These are phyloP conservation scores for Chamaecyparis obtusa DNA, from an alignment of 75 land plant genomes.

Conservation along the genomic window DNA sequence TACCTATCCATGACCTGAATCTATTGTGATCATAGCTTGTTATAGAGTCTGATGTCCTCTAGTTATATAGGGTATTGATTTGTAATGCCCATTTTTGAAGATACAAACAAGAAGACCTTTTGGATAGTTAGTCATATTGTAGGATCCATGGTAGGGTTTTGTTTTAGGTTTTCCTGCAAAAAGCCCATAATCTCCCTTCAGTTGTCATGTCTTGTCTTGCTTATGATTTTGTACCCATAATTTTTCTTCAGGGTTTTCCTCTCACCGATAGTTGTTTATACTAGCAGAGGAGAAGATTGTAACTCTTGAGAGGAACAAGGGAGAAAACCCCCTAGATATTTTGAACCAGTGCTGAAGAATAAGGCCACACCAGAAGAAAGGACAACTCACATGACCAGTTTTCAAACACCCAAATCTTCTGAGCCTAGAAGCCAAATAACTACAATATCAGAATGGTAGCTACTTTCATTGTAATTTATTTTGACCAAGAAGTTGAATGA, in stretches of 20 bases:
- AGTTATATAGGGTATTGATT: background rate
- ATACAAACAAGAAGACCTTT: background rate
- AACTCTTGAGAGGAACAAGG: background rate
- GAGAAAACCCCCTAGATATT: background rate
- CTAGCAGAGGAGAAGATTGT: background rate
- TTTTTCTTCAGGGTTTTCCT: conserved; percentile 7
- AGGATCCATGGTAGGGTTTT: background rate
- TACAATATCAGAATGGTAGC: no score
- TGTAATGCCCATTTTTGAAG: background rate
- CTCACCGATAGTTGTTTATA: conserved; percentile 5
- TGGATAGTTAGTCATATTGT: background rate
- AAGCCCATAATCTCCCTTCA: background rate
- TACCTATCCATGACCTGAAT: background rate
- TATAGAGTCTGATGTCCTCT: background rate
- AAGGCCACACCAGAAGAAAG: no score
- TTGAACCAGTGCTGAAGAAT: no score
- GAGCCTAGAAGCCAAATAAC: no score
- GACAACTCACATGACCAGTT: no score
- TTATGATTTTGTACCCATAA: background rate
- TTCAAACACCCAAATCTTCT: no score
- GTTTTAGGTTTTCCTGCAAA: background rate
- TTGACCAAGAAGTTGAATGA: no score
- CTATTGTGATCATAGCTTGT: background rate
- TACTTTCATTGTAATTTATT: no score
- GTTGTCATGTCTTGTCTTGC: background rate